A percentile compares a stretch with the other conserved stretches of the same genome.
Conservation (phyloP, 768 basidiomycete species). For the Macrolepiota albuminosa region DNA sequence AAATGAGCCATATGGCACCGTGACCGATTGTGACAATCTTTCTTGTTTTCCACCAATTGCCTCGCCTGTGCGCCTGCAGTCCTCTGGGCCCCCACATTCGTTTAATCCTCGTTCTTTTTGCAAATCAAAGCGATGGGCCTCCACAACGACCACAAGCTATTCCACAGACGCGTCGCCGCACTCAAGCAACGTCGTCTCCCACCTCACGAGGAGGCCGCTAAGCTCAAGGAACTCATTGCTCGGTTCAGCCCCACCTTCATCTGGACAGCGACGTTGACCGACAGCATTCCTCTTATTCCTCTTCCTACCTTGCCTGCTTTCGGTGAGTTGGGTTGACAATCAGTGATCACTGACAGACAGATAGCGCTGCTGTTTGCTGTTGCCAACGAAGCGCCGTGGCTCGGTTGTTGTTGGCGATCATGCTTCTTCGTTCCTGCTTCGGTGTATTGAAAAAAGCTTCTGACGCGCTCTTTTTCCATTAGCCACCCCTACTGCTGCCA, state of each 20-base stretch:
- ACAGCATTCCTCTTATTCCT: not conserved
- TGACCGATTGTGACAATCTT: slow-evolving; percentile 10
- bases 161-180: slow-evolving; percentile 15
- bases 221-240: slow-evolving; percentile 12
- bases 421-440: not conserved
- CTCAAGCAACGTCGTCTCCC: slow-evolving; percentile 15
- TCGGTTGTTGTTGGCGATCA: not conserved
- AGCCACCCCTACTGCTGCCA: not conserved
- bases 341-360: not conserved
- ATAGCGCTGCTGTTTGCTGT: not conserved
- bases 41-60: slow-evolving; percentile 2
- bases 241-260: slow-evolving; percentile 16
- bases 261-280: slow-evolving; percentile 10
- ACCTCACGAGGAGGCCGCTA: slow-evolving; percentile 10
- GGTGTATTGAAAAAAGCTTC: not conserved
- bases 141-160: slow-evolving; percentile 5
- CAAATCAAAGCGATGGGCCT: slow-evolving; percentile 9
- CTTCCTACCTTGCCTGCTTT: slow-evolving; percentile 5
- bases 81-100: slow-evolving; percentile 19
- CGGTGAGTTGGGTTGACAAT: slow-evolving; percentile 2
- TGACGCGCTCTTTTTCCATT: not conserved
- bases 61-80: not conserved
- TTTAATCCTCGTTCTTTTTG: slow-evolving; percentile 17
- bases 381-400: not conserved
- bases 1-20: not conserved